Percentiles rank a stretch among this genome's conserved stretches.
phyloP scores from a whole-genome alignment of 805 yeast species.

The Myxozyma nipponensis region DNA sequence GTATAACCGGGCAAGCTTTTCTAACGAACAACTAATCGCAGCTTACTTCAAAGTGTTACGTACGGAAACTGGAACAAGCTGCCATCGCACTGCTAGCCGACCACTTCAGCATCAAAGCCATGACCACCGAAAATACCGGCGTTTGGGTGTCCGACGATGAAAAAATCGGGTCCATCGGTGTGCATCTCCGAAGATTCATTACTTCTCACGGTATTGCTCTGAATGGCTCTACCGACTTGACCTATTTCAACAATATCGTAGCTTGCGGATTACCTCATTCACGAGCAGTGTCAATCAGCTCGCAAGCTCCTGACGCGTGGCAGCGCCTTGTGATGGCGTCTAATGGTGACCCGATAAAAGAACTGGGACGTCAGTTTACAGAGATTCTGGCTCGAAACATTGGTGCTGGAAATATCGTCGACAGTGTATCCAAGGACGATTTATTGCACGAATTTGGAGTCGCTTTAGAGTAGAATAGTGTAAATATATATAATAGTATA shows the following conservation, averaged over 20 bases:
- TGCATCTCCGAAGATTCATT: slow-evolving; percentile 75
- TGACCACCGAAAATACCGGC: slow-evolving; percentile 70
- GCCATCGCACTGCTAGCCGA: slow-evolving; percentile 13
- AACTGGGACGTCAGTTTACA: not conserved
- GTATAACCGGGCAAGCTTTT: no score
- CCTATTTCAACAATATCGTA: slow-evolving; percentile 62
- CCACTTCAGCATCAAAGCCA: slow-evolving; percentile 41
- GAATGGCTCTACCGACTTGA: slow-evolving; percentile 69
- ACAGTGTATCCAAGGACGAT: not conserved
- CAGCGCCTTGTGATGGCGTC: no score
- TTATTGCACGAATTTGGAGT: not conserved
- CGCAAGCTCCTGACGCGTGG: slow-evolving; percentile 14
- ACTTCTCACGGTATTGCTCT: slow-evolving; percentile 89
- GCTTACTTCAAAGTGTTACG: slow-evolving; percentile 61
- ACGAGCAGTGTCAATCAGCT: slow-evolving; percentile 51
- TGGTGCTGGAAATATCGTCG: not conserved
- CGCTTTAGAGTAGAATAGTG: not conserved
- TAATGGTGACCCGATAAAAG: not conserved
- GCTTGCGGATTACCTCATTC: slow-evolving; percentile 81
- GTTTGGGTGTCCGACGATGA: slow-evolving; percentile 63
- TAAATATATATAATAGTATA: not conserved
- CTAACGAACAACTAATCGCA: slow-evolving; percentile 20
- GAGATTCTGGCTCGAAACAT: not conserved
- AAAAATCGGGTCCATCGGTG: slow-evolving; percentile 87
- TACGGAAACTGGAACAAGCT: slow-evolving; percentile 54